Conservation (phyloP, 495 filamentous ascomycete species). For the Hypomontagnella monticulosa region DNA sequence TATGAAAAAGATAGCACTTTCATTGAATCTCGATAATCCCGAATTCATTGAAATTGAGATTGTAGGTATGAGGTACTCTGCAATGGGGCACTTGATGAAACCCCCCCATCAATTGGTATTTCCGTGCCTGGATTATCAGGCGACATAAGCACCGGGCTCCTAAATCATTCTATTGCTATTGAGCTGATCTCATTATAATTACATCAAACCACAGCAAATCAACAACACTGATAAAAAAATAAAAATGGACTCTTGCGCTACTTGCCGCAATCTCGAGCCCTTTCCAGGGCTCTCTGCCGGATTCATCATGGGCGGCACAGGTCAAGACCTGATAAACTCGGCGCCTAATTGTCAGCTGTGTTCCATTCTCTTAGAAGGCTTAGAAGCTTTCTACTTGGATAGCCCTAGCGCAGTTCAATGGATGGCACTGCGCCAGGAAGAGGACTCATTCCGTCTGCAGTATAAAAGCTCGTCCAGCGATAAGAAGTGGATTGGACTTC, state of each 20-base stretch:
- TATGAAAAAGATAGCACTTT: too few species aligned
- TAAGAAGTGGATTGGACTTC: slow-evolving; percentile 16
- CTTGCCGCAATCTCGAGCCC: slow-evolving; percentile 21
- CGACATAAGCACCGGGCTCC: background rate
- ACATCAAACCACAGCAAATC: background rate
- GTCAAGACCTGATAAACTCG: slow-evolving; percentile 13
- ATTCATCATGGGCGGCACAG: slow-evolving; percentile 17
- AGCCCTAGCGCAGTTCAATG: slow-evolving; percentile 8
- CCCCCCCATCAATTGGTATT: background rate
- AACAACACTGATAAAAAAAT: slow-evolving; percentile 1
- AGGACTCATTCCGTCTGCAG: slow-evolving; percentile 13
- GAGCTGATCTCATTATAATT: too few species aligned
- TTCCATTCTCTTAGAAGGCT: slow-evolving; percentile 30
- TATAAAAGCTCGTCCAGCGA: slow-evolving; percentile 7
- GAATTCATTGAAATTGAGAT: too few species aligned
- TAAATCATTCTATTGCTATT: too few species aligned
- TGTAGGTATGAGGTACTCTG: too few species aligned
- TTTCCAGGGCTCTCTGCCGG: slow-evolving; percentile 19
- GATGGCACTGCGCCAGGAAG: slow-evolving; percentile 20
- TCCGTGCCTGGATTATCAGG: slow-evolving; percentile 7
- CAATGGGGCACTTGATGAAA: background rate
- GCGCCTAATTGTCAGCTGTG: slow-evolving; percentile 20
- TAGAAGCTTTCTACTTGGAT: slow-evolving; percentile 12
- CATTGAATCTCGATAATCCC: too few species aligned
- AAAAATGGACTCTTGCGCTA: slow-evolving; percentile 18